Evolutionary conservation across 2,329 filamentous ascomycete genomes (phyloP).

Genomic region (Epichloe brachyelytri): DNA sequence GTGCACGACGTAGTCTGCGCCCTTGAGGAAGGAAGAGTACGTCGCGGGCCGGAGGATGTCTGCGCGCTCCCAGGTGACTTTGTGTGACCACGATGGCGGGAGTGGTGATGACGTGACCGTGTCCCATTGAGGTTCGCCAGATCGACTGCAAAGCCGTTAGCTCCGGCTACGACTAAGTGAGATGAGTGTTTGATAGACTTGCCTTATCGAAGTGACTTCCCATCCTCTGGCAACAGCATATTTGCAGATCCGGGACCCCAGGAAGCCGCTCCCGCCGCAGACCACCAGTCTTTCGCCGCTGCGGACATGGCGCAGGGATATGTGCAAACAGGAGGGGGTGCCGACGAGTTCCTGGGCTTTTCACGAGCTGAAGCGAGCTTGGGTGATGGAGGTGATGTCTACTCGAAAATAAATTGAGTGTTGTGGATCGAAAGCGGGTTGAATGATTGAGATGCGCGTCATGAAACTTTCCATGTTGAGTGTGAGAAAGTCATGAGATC

Average conservation of each 20-base stretch:
- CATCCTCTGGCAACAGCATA: constrained; percentile 74
- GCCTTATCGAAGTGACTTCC: constrained; percentile 90
- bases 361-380: background rate
- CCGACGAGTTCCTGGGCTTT: background rate
- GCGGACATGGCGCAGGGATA: constrained; percentile 32
- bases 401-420: background rate
- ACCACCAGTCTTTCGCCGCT: constrained; percentile 67
- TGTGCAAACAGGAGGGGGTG: too few relatives aligned
- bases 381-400: background rate
- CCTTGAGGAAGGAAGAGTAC: constrained; percentile 63
- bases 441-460: background rate
- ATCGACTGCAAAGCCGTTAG: constrained; percentile 49
- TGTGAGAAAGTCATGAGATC: background rate
- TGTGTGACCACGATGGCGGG: constrained; percentile 67
- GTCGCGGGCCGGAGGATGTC: constrained; percentile 75
- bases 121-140: constrained; percentile 79
- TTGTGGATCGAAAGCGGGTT: background rate
- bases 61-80: constrained; percentile 76
- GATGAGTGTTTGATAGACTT: background rate
- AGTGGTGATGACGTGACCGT: constrained; percentile 56
- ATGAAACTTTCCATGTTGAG: background rate
- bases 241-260: constrained; percentile 83
- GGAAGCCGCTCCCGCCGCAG: constrained; percentile 85
- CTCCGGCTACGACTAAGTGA: background rate
- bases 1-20: constrained; percentile 79